phyloP scores from a whole-genome alignment of 768 basidiomycete genomes.

The Nidula microcarpa region DNA sequence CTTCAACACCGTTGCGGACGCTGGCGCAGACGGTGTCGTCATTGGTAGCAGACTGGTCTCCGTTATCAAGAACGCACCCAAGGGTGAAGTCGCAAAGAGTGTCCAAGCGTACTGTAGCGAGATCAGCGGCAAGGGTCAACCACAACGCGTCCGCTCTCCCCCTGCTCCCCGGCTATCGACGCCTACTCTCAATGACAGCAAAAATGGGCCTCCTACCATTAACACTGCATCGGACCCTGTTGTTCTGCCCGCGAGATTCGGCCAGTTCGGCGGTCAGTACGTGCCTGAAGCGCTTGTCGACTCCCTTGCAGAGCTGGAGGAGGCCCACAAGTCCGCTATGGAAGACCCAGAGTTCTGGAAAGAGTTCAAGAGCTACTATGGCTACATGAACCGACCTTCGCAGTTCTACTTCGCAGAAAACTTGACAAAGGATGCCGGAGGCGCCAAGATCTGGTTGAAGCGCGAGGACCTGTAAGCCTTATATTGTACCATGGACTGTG shows the following conservation, averaged over 20 bases:
- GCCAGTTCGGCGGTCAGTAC: slow-evolving; percentile 95
- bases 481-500: background rate
- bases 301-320: slow-evolving; percentile 85
- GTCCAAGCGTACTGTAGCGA: slow-evolving; percentile 76
- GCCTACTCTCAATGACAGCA: slow-evolving; percentile 21
- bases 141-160: slow-evolving; percentile 30
- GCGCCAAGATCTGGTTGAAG: slow-evolving; percentile 97
- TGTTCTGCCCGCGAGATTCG: slow-evolving; percentile 80
- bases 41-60: slow-evolving; percentile 85
- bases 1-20: slow-evolving; percentile 78
- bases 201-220: slow-evolving; percentile 20
- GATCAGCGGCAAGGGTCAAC: slow-evolving; percentile 47
- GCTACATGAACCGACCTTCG: slow-evolving; percentile 94
- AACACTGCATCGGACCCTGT: slow-evolving; percentile 30
- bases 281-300: slow-evolving; percentile 97
- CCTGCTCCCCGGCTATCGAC: slow-evolving; percentile 20
- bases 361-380: slow-evolving; percentile 83
- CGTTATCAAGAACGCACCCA: slow-evolving; percentile 67
- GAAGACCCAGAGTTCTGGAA: slow-evolving; percentile 90
- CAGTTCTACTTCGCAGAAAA: slow-evolving; percentile 89
- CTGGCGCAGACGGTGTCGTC: slow-evolving; percentile 95
- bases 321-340: slow-evolving; percentile 83
- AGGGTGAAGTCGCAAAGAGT: slow-evolving; percentile 41
- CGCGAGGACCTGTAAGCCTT: slow-evolving; percentile 78
- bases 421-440: slow-evolving; percentile 85